Evolutionary conservation across 106 monocot genomes (phyloP).

Genomic region (Gastrodia elata): DNA sequence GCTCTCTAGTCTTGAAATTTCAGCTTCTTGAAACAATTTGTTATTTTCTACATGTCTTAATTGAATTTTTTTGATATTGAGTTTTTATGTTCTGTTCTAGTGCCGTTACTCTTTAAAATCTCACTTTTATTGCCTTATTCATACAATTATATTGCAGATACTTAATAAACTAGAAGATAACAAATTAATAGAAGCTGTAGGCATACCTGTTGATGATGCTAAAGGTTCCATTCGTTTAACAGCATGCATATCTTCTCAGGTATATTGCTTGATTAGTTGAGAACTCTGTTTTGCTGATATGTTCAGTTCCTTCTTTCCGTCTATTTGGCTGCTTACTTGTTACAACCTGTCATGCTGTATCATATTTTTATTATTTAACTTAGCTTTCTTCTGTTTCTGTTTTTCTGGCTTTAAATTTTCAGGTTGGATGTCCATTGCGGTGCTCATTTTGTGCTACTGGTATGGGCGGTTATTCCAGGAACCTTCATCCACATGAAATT

Average conservation of each 20-base stretch:
- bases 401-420: background rate
- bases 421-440: slow-evolving; percentile 90
- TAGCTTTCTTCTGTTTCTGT: background rate
- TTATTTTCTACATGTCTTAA: too few relatives aligned
- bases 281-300: background rate
- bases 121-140: background rate
- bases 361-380: background rate
- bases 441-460: slow-evolving; percentile 96
- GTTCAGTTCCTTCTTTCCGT: background rate
- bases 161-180: slow-evolving; percentile 82
- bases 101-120: background rate
- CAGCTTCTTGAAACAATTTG: too few relatives aligned
- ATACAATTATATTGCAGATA: slow-evolving; percentile 40
- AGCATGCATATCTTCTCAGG: slow-evolving; percentile 97
- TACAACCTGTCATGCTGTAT: background rate
- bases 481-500: slow-evolving; percentile 81
- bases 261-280: slow-evolving; percentile 6
- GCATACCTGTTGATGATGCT: slow-evolving; percentile 76
- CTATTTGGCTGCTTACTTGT: background rate
- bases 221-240: slow-evolving; percentile 70
- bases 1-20: too few relatives aligned
- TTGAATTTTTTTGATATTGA: too few relatives aligned
- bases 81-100: background rate
- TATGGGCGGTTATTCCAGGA: slow-evolving; percentile 92
- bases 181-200: slow-evolving; percentile 89